A percentile compares a stretch with the other conserved stretches of the same genome.
Evolutionary conservation across 192 early-diverging fungal genomes (phyloP).

Genomic region (Entomortierella beljakovae): DNA sequence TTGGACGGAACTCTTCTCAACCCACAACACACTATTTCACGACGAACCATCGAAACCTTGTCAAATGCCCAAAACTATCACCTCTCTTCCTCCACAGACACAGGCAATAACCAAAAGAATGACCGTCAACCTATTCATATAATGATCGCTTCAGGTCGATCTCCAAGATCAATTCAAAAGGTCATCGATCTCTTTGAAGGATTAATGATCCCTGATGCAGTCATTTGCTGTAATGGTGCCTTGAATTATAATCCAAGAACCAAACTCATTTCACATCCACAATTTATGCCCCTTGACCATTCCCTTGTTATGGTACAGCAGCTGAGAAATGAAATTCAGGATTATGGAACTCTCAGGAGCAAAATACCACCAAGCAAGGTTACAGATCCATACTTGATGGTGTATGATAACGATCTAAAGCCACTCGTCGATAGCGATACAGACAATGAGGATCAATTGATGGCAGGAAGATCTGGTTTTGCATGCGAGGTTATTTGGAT

Average conservation of each 20-base stretch:
- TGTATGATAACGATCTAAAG: not conserved
- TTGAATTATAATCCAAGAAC: slow-evolving; percentile 43
- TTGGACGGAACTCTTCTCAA: slow-evolving; percentile 58
- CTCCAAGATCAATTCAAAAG: slow-evolving; percentile 53
- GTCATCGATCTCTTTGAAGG: slow-evolving; percentile 56
- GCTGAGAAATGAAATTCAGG: slow-evolving; percentile 2
- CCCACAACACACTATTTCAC: slow-evolving; percentile 46
- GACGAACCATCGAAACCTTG: slow-evolving; percentile 36
- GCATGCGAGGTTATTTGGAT: slow-evolving; percentile 38
- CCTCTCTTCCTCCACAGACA: not conserved
- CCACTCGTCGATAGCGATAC: not conserved
- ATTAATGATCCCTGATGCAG: slow-evolving; percentile 48
- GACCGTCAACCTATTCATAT: slow-evolving; percentile 31
- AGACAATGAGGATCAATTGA: not conserved
- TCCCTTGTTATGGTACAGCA: not conserved
- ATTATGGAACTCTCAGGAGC: not conserved
- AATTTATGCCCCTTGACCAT: slow-evolving; percentile 31
- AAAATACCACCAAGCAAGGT: not conserved
- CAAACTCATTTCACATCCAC: slow-evolving; percentile 23
- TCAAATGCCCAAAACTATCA: slow-evolving; percentile 26
- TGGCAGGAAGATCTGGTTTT: slow-evolving; percentile 34
- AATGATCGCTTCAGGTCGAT: slow-evolving; percentile 58
- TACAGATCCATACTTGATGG: not conserved
- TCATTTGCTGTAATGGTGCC: slow-evolving; percentile 59
- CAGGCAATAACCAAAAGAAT: not conserved